phyloP scores from a whole-genome alignment of 768 basidiomycete species.

The Collybia nuda region DNA sequence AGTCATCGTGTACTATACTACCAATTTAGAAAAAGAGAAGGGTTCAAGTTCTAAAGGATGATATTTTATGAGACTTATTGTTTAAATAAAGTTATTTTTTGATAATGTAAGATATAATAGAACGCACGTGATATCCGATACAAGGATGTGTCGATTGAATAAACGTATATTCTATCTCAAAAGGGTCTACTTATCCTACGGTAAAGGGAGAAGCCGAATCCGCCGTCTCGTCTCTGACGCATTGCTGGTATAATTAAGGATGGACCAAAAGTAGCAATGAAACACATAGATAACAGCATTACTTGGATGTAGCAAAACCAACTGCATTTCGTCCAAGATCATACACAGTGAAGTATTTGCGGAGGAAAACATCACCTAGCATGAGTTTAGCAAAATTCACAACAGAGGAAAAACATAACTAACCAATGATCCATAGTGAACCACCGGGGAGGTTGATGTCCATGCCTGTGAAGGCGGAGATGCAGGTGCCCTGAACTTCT shows the following conservation, averaged over 20 bases:
- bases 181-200: too few relatives aligned
- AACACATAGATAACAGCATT: conserved; percentile 1
- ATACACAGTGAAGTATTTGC: conserved; percentile 91
- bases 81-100: too few relatives aligned
- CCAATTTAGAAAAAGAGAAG: too few relatives aligned
- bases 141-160: too few relatives aligned
- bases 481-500: conserved; percentile 88
- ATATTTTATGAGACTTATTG: too few relatives aligned
- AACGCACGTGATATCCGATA: too few relatives aligned
- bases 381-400: conserved; percentile 2
- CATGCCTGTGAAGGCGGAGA: conserved; percentile 89
- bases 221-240: too few relatives aligned
- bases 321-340: conserved; percentile 78
- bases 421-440: conserved; percentile 89
- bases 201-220: too few relatives aligned
- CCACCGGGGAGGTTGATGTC: conserved; percentile 84
- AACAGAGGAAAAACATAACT: conserved; percentile 13
- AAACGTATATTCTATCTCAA: too few relatives aligned
- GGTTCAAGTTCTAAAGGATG: too few relatives aligned
- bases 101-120: too few relatives aligned
- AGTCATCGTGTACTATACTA: too few relatives aligned
- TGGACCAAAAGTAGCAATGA: neutral
- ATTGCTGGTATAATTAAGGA: neutral
- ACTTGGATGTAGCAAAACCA: conserved; percentile 65
- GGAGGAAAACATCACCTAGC: conserved; percentile 85